Evolutionary conservation across 2,329 filamentous ascomycete genomes (phyloP), one percentile per base, ranked within the genome.

Genomic region (Penicillium crustosum): DNA sequence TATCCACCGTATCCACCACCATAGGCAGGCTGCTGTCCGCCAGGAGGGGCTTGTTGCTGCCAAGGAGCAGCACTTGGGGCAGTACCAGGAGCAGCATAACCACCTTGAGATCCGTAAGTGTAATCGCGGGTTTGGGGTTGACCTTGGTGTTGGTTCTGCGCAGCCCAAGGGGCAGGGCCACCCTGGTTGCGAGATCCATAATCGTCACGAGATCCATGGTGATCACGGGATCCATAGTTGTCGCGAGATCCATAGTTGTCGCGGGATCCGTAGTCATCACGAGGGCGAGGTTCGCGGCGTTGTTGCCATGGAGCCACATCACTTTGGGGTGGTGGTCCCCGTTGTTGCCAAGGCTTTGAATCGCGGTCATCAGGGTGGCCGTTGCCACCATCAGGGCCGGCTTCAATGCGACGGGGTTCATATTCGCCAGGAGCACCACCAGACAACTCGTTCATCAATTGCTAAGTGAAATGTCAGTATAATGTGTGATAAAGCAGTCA

Each of bases 401-500:
- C 91, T 78, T 96, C 94, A 70, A 99, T 96, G 62, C 90, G 90
- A 64, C 88, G 88, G 66, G 88, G 89, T 38, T 89, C 78, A 45
- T 83, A 81, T 47, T 79, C 84, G 53, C 79, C 77, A 53, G 87
- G 78, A 39, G 79, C 83, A 61, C 88, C 89, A 62, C 91, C 91
- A 61, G 89, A 91, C 67, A 97, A 86, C 82, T 97, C 94, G 85
- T 95, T 89, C 92, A 99, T 96, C 72, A 99, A 91, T 87, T 93
- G 89, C 90, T 91, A 66, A 10, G 55, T 42, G 6, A 6, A 48
- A 43, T 59, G 74, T 87, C 70, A 85, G 79, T 69, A 73, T 49
- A n/a, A 42, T 25, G 12, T 7, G 35, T n/a, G 15, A 41, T 12
- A 31, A 2, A 31, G 21, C 17, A 44, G 23, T 27, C 13, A 48